Evolutionary conservation across 78 protist genomes (phyloP).

Genomic region (Cavenderia fasciculata): DNA sequence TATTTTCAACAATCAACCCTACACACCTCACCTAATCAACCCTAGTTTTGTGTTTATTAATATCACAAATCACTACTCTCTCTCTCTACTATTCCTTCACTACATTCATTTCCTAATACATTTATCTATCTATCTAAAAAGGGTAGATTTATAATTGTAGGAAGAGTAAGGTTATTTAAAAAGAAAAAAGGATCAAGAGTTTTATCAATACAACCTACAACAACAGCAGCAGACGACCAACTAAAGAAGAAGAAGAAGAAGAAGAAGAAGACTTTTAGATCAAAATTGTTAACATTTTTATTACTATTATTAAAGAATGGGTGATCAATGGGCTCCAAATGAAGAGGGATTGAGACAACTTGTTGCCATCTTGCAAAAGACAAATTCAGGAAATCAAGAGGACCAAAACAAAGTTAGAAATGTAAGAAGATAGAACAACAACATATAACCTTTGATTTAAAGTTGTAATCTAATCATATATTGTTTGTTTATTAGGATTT

Average conservation of each 20-base stretch:
- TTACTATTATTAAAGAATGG: background rate
- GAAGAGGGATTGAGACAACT: conserved; percentile 45
- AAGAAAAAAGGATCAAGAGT: no score
- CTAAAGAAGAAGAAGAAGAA: background rate
- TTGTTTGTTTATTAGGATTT: conserved; percentile 26
- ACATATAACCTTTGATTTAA: background rate
- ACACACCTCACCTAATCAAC: no score
- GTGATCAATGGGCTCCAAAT: conserved; percentile 32
- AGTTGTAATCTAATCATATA: background rate
- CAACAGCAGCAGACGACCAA: background rate
- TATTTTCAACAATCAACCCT: no score
- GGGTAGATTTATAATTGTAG: no score
- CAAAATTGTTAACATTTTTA: background rate
- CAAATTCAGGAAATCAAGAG: conserved; percentile 9
- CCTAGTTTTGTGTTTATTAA: no score
- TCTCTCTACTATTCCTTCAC: no score
- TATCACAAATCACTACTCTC: no score
- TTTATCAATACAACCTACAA: no score
- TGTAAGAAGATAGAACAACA: background rate
- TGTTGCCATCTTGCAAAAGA: conserved; percentile 4
- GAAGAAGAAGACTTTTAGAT: no score
- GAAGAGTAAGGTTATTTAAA: no score
- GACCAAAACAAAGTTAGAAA: conserved; percentile 32
- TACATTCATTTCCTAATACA: no score
- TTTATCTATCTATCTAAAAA: no score